Percentiles rank a stretch among this genome's conserved stretches.
phyloP scores from a whole-genome alignment of 306 rosid species.

The Quercus cerris region DNA sequence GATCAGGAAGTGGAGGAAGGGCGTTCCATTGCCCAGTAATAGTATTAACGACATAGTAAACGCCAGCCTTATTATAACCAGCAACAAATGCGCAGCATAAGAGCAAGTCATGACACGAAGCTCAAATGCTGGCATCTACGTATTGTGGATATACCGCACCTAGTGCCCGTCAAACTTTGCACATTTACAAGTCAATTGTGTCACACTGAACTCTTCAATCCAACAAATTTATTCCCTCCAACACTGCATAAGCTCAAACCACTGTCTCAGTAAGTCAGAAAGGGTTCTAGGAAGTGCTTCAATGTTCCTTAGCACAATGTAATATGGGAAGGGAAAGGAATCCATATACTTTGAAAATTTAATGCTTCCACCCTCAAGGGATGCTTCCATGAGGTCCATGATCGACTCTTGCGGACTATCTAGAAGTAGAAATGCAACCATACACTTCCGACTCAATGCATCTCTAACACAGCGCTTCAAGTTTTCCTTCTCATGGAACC shows the following conservation, averaged over 20 bases:
- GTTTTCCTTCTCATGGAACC: conserved; percentile 66
- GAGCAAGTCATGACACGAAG: too few species aligned
- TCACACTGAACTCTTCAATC: neutral
- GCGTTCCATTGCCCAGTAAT: too few species aligned
- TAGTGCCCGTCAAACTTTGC: neutral
- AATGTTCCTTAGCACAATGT: conserved; percentile 64
- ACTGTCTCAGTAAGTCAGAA: conserved; percentile 82
- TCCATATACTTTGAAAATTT: conserved; percentile 63
- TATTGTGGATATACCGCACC: too few species aligned
- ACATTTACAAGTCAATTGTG: neutral
- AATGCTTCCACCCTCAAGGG: conserved; percentile 41
- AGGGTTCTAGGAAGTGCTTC: conserved; percentile 88
- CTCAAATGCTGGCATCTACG: too few species aligned
- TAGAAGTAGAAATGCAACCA: conserved; percentile 83
- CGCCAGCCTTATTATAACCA: too few species aligned
- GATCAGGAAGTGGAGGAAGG: too few species aligned
- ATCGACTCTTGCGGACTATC: conserved; percentile 72
- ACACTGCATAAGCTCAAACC: conserved; percentile 86
- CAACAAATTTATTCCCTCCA: conserved; percentile 25
- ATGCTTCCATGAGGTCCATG: conserved; percentile 61
- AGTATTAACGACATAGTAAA: too few species aligned
- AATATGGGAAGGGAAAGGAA: conserved; percentile 85
- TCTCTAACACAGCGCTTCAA: conserved; percentile 64
- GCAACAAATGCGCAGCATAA: too few species aligned
- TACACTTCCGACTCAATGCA: conserved; percentile 50